Evolutionary conservation across 345 rosid species (phyloP).

Genomic region (Eucalyptus albens): DNA sequence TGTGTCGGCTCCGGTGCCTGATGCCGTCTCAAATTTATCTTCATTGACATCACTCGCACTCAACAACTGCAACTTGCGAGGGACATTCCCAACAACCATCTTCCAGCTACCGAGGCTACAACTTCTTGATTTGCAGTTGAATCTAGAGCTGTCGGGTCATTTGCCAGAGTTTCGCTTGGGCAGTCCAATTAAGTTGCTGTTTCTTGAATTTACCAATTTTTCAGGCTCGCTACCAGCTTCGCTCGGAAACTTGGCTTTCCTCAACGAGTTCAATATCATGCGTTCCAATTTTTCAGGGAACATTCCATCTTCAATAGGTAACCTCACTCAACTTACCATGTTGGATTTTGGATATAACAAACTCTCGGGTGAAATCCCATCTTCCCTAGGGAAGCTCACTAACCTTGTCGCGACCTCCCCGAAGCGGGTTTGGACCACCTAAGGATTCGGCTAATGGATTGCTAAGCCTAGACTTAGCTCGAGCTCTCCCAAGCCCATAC

Average conservation of each 20-base stretch:
- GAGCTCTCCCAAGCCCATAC: too few relatives aligned
- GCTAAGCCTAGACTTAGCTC: too few relatives aligned
- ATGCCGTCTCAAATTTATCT: not conserved
- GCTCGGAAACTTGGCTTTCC: too few relatives aligned
- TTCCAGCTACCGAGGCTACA: not conserved
- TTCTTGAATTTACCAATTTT: fast-evolving
- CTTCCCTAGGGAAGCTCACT: fast-evolving
- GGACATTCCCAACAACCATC: not conserved
- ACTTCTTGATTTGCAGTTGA: not conserved
- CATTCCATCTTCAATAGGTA: too few relatives aligned
- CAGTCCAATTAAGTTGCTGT: not conserved
- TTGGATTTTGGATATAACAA: fast-evolving
- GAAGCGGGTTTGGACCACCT: too few relatives aligned
- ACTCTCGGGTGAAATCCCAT: too few relatives aligned
- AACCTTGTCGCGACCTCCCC: too few relatives aligned
- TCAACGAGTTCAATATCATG: too few relatives aligned
- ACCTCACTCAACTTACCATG: too few relatives aligned
- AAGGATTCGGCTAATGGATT: too few relatives aligned
- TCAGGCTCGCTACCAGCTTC: too few relatives aligned
- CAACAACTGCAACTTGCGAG: not conserved
- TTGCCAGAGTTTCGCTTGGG: slow-evolving; percentile 1
- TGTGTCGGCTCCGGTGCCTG: not conserved
- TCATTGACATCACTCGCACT: not conserved
- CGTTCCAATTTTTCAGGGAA: too few relatives aligned
- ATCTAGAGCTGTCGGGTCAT: not conserved